phyloP scores from a whole-genome alignment of 2,329 filamentous ascomycete species.

The Fusarium chaquense region DNA sequence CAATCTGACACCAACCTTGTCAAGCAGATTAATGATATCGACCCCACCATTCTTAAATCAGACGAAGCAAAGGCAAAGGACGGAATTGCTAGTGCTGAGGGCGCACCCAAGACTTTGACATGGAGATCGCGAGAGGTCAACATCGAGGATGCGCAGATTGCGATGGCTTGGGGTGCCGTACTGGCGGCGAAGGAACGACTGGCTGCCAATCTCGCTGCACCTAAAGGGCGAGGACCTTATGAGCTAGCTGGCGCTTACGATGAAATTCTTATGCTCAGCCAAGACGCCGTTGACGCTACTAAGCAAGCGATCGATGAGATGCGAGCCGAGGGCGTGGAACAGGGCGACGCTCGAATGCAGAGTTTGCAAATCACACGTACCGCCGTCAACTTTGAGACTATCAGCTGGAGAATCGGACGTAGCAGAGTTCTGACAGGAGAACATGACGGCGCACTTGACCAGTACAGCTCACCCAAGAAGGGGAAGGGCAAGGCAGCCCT shows the following conservation, averaged over 20 bases:
- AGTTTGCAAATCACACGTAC: constrained; percentile 91
- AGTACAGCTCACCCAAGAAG: constrained; percentile 63
- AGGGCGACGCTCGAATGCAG: constrained; percentile 89
- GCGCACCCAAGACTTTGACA: constrained; percentile 78
- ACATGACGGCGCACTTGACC: constrained; percentile 77
- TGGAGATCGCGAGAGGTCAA: constrained; percentile 90
- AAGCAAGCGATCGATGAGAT: constrained; percentile 95
- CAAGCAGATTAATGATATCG: constrained; percentile 75
- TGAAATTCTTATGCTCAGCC: constrained; percentile 86
- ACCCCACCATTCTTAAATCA: constrained; percentile 75
- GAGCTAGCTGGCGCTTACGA: constrained; percentile 91
- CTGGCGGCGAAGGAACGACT: constrained; percentile 64
- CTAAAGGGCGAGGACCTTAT: constrained; percentile 61
- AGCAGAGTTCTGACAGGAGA: constrained; percentile 90
- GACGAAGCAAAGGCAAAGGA: constrained; percentile 60
- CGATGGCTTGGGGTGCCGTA: constrained; percentile 82
- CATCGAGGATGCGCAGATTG: constrained; percentile 93
- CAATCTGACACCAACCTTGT: constrained; percentile 71
- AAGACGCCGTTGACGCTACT: constrained; percentile 93
- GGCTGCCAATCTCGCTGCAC: constrained; percentile 60
- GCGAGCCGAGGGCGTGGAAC: constrained; percentile 82
- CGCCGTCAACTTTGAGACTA: constrained; percentile 91
- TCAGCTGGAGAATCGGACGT: constrained; percentile 93
- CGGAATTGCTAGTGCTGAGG: constrained; percentile 62
- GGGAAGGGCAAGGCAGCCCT: constrained; percentile 56